Percentiles rank a stretch among this genome's conserved stretches.
Conservation (phyloP, 2,329 filamentous ascomycete species). For the Ophiocordyceps australis region DNA sequence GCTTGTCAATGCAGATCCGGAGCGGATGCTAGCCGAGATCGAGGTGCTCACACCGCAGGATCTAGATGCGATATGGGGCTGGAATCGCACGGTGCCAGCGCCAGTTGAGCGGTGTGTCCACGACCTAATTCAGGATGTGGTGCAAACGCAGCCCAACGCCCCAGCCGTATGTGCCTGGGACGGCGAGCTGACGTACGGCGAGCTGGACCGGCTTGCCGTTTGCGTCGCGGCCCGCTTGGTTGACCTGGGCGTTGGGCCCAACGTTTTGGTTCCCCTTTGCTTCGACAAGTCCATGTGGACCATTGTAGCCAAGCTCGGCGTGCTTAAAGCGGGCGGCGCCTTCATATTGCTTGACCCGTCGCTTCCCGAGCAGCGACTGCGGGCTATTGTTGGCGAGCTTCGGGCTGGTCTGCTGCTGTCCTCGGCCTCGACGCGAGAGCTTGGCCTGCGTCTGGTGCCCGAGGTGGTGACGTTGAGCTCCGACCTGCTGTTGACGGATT, state of each 20-base stretch:
- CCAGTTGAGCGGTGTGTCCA: conserved; percentile 5
- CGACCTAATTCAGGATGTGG: conserved; percentile 4
- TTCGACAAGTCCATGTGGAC: conserved; percentile 17
- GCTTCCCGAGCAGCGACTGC: conserved; percentile 3
- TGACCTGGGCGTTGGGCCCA: conserved; percentile 6
- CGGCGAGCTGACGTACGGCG: conserved; percentile 6
- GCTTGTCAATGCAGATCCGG: no score
- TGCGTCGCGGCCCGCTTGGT: conserved; percentile 3
- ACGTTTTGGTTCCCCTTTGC: conserved; percentile 10
- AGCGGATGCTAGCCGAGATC: no score
- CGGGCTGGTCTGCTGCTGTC: background rate
- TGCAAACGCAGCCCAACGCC: conserved; percentile 1
- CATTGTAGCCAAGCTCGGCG: conserved; percentile 11
- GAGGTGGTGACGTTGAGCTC: background rate
- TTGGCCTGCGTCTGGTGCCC: background rate
- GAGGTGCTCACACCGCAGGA: background rate
- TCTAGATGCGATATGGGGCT: conserved; percentile 4
- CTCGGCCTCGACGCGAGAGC: background rate
- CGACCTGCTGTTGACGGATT: background rate
- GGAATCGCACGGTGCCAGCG: conserved; percentile 4
- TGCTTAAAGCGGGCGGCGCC: conserved; percentile 13
- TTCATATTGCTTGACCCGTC: conserved; percentile 4
- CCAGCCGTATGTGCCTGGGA: conserved; percentile 10
- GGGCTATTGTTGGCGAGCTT: conserved; percentile 1
- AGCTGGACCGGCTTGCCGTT: conserved; percentile 4